Conservation (phyloP, 2,329 filamentous ascomycete genomes). For the Trematosphaeria pertusa region DNA sequence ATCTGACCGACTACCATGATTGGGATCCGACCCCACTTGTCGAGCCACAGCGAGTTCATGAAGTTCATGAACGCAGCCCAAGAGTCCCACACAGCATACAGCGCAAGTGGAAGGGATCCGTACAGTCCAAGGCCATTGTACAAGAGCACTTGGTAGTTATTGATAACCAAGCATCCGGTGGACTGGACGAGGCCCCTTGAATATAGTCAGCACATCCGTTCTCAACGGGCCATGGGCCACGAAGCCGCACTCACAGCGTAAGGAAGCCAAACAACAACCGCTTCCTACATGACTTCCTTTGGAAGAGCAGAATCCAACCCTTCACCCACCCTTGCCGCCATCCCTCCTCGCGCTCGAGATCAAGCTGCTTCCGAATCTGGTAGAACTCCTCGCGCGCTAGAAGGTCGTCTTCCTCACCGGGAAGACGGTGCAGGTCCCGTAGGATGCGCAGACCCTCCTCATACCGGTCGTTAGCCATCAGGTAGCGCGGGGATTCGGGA, state of each 20-base stretch:
- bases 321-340: slow-evolving; percentile 1
- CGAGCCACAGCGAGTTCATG: slow-evolving; percentile 9
- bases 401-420: slow-evolving; percentile 1
- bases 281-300: slow-evolving; percentile 7
- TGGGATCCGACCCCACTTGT: slow-evolving; percentile 7
- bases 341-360: slow-evolving; percentile 1
- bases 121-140: slow-evolving; percentile 9
- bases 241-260: slow-evolving; percentile 2
- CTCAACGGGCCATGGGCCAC: background rate
- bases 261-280: slow-evolving; percentile 9
- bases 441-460: slow-evolving; percentile 66
- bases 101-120: slow-evolving; percentile 4
- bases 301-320: slow-evolving; percentile 4
- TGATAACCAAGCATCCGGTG: slow-evolving; percentile 7
- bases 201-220: background rate
- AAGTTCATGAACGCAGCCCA: slow-evolving; percentile 9
- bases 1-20: slow-evolving; percentile 9
- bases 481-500: slow-evolving; percentile 69
- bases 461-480: slow-evolving; percentile 66
- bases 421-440: background rate
- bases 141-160: slow-evolving; percentile 11
- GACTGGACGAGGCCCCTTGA: slow-evolving; percentile 8
- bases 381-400: slow-evolving; percentile 3
- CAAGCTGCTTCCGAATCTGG: slow-evolving; percentile 6
- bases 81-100: slow-evolving; percentile 4